These are phyloP conservation scores for Erysimum cheiri DNA, from an alignment of 441 rosid genomes.

Conservation along the genomic window DNA sequence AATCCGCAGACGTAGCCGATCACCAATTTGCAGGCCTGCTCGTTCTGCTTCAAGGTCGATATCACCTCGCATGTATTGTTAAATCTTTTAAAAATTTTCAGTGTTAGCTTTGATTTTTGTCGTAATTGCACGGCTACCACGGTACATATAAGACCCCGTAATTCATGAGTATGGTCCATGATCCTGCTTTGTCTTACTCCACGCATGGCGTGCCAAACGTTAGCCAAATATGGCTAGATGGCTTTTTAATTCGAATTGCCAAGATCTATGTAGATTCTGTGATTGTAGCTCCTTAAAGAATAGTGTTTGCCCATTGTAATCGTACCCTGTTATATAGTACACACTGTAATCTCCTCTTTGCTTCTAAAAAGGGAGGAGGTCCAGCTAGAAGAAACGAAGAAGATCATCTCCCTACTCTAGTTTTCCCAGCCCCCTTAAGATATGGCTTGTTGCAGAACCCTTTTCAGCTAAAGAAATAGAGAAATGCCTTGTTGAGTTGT, in stretches of 20 bases:
- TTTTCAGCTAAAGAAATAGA: conserved; percentile 10
- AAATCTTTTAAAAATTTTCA: neutral
- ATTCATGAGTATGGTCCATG: neutral
- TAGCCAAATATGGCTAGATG: neutral
- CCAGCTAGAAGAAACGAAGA: conserved; percentile 9
- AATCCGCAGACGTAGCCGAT: neutral
- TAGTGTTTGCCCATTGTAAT: conserved; percentile 5
- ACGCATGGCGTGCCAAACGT: neutral
- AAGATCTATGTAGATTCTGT: neutral
- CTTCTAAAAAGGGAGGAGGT: conserved; percentile 20
- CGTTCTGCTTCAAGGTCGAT: neutral
- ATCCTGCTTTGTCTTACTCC: neutral
- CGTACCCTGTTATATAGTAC: neutral
- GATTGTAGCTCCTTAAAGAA: neutral
- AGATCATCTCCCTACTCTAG: conserved; percentile 25
- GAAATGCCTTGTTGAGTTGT: neutral
- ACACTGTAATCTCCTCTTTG: conserved; percentile 11
- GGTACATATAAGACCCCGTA: neutral
- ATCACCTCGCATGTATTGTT: conserved; percentile 47
- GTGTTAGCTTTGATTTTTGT: neutral
- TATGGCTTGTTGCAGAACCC: conserved; percentile 8
- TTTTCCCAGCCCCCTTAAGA: conserved; percentile 15
- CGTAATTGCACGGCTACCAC: neutral
- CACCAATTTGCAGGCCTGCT: neutral
- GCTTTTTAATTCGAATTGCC: neutral